Evolutionary conservation across 495 filamentous ascomycete species (phyloP).

Genomic region (Daldinia vernicosa): DNA sequence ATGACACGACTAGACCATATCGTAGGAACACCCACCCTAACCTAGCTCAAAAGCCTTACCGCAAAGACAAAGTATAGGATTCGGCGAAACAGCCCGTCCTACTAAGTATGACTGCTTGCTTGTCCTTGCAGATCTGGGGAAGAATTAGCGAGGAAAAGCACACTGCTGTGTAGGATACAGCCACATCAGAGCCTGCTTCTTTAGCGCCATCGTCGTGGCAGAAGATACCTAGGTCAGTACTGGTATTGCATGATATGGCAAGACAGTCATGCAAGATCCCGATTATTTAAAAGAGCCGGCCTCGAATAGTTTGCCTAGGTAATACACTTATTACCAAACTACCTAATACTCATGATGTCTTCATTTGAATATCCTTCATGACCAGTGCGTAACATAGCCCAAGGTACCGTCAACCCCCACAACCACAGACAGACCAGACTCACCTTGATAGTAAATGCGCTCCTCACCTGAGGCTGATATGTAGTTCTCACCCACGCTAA

Average conservation of each 20-base stretch:
- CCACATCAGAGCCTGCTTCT: constrained; percentile 41
- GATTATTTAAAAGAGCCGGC: neutral
- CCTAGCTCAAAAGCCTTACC: neutral
- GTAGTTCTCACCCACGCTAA: neutral
- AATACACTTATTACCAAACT: neutral
- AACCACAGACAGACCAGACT: constrained; percentile 2
- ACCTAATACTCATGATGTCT: neutral
- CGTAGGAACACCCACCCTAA: neutral
- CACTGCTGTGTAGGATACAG: constrained; percentile 18
- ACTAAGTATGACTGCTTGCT: neutral
- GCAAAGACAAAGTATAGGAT: neutral
- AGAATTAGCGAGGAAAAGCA: constrained; percentile 28
- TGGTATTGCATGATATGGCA: neutral
- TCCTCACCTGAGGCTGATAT: constrained; percentile 37
- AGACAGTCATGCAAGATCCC: constrained; percentile 19
- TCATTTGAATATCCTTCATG: neutral
- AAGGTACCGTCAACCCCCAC: constrained; percentile 5
- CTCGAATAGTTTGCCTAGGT: neutral
- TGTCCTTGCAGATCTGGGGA: constrained; percentile 30
- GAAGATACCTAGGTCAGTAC: constrained; percentile 12
- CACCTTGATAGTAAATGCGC: constrained; percentile 11
- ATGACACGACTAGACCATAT: neutral
- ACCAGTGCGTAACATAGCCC: neutral
- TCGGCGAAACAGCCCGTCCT: neutral
- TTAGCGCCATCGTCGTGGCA: constrained; percentile 24